Conservation (phyloP, 768 basidiomycete genomes). For the Favolaschia claudopus region DNA sequence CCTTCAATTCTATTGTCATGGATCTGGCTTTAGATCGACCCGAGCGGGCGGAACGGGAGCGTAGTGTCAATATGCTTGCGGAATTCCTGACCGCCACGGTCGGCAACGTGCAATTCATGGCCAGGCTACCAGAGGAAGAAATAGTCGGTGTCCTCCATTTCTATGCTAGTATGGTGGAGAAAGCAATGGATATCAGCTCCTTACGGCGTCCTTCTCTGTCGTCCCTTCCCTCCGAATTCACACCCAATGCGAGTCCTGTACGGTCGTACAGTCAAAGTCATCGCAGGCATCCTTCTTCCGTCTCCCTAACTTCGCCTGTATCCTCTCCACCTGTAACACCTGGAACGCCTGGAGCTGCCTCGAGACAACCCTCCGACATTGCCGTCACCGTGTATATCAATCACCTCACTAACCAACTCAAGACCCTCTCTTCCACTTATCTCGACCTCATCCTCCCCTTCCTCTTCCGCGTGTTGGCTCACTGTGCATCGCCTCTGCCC, state of each 20-base stretch:
- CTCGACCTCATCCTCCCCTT: slow-evolving; percentile 69
- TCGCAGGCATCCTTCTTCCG: slow-evolving; percentile 67
- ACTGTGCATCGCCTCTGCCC: slow-evolving; percentile 71
- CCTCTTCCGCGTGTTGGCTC: slow-evolving; percentile 75
- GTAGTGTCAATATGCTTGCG: slow-evolving; percentile 67
- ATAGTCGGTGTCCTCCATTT: slow-evolving; percentile 65
- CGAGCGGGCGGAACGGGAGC: slow-evolving; percentile 66
- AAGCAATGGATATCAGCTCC: slow-evolving; percentile 15
- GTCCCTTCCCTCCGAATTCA: slow-evolving; percentile 41
- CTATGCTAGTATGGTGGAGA: slow-evolving; percentile 64
- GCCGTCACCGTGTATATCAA: slow-evolving; percentile 69
- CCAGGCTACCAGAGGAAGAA: slow-evolving; percentile 67
- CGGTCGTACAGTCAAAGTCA: slow-evolving; percentile 47
- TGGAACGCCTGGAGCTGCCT: slow-evolving; percentile 35
- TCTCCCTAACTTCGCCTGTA: slow-evolving; percentile 56
- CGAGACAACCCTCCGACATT: slow-evolving; percentile 66
- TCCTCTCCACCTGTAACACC: slow-evolving; percentile 39
- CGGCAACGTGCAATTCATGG: slow-evolving; percentile 58
- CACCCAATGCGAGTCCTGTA: slow-evolving; percentile 36
- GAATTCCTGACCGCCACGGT: slow-evolving; percentile 62
- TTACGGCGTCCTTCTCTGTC: slow-evolving; percentile 35
- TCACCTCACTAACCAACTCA: slow-evolving; percentile 68
- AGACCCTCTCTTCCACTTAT: slow-evolving; percentile 61
- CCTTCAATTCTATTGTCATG: slow-evolving; percentile 60
- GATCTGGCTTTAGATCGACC: slow-evolving; percentile 42